Evolutionary conservation across 2,329 filamentous ascomycete species (phyloP).

Genomic region (Rhynchosporium agropyri): DNA sequence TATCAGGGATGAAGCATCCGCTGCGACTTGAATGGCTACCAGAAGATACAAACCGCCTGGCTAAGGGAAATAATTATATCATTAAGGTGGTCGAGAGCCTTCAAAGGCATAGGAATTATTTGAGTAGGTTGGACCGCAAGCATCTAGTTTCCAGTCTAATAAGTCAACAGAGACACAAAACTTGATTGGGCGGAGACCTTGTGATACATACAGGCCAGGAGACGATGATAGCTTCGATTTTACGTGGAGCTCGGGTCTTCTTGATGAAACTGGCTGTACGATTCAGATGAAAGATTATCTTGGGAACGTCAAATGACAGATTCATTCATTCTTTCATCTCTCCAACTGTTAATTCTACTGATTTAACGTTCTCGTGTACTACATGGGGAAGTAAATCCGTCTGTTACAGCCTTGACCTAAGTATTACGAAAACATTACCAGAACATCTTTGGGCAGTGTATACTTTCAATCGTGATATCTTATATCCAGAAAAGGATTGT

Average conservation of each 20-base stretch:
- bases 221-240: conserved; percentile 3
- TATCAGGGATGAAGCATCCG: conserved; percentile 1
- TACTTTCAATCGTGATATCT: conserved; percentile 1
- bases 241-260: not conserved
- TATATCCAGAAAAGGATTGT: not conserved
- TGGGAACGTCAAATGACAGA: not conserved
- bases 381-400: too few species aligned
- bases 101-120: not conserved
- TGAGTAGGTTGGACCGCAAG: not conserved
- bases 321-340: not conserved
- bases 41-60: not conserved
- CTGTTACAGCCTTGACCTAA: too few species aligned
- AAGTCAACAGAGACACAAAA: not conserved
- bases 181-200: not conserved
- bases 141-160: conserved; percentile 1
- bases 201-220: conserved; percentile 1
- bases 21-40: conserved; percentile 1
- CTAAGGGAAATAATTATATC: not conserved
- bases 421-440: too few species aligned
- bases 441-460: too few species aligned
- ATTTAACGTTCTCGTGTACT: not conserved
- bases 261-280: not conserved
- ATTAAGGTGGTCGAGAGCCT: not conserved
- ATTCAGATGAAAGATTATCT: not conserved
- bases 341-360: not conserved